A percentile compares a stretch with the other conserved stretches of the same genome.
Conservation (phyloP, 441 rosid genomes). For the Macaranga tanarius region DNA sequence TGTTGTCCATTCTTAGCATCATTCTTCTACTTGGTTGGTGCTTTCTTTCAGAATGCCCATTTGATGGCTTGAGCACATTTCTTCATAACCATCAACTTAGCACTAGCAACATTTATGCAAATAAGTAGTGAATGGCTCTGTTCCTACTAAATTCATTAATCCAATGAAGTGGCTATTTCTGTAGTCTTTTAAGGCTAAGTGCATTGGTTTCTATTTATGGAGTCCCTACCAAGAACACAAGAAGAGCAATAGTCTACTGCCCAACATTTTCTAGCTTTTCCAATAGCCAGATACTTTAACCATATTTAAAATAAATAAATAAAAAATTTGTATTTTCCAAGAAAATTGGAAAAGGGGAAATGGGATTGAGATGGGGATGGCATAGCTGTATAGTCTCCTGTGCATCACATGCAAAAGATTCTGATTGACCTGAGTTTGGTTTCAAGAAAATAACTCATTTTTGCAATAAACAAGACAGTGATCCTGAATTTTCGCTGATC, state of each 20-base stretch:
- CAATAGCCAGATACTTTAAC: neutral
- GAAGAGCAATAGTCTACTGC: neutral
- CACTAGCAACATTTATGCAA: too few species aligned
- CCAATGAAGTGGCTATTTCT: too few species aligned
- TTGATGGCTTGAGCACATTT: too few species aligned
- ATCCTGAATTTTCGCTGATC: neutral
- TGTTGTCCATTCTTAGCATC: neutral
- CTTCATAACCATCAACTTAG: too few species aligned
- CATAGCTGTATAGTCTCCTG: neutral
- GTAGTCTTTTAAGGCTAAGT: neutral
- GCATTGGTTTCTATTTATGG: neutral
- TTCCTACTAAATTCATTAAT: too few species aligned
- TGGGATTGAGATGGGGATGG: neutral
- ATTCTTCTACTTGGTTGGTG: too few species aligned
- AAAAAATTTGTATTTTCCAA: neutral
- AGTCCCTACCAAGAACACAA: neutral
- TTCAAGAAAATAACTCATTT: neutral
- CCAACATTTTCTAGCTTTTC: neutral
- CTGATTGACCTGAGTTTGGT: neutral
- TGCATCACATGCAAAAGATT: constrained; percentile 9
- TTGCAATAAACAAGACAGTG: neutral
- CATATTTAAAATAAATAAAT: neutral
- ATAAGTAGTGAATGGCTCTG: too few species aligned
- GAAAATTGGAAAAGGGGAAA: neutral
- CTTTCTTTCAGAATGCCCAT: too few species aligned